These are phyloP conservation scores for Polychytrium aggregatum DNA, from an alignment of 192 early-diverging fungal genomes.

Conservation along the genomic window DNA sequence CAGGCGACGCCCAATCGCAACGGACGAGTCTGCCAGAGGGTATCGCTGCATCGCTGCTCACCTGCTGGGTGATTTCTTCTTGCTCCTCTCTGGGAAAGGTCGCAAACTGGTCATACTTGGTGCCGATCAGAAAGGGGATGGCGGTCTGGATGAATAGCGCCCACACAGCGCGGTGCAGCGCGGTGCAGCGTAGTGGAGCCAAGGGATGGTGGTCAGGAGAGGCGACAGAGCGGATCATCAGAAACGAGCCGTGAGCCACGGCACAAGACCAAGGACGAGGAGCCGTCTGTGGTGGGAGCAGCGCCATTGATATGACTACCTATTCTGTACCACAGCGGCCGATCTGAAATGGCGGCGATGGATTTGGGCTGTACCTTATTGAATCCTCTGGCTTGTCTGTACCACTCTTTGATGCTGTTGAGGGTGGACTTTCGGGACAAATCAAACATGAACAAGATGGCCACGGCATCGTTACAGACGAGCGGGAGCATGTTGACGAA, in stretches of 20 bases:
- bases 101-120: constrained; percentile 92
- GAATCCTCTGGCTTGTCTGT: constrained; percentile 86
- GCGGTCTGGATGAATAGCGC: constrained; percentile 58
- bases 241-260: too few species aligned
- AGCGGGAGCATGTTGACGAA: constrained; percentile 96
- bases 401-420: constrained; percentile 94
- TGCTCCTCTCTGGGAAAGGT: constrained; percentile 77
- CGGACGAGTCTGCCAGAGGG: too few species aligned
- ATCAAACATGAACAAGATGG: constrained; percentile 95
- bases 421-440: constrained; percentile 80
- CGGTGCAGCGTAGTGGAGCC: too few species aligned
- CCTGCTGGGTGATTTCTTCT: constrained; percentile 86
- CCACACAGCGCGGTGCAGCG: too few species aligned
- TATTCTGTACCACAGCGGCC: background rate
- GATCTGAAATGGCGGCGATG: background rate
- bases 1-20: too few species aligned
- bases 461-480: constrained; percentile 93
- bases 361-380: constrained; percentile 57
- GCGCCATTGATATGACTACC: too few species aligned
- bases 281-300: too few species aligned
- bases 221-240: too few species aligned
- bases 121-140: constrained; percentile 88
- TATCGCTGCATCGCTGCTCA: constrained; percentile 13
- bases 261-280: too few species aligned
- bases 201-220: too few species aligned